A percentile compares a stretch with the other conserved stretches of the same genome.
Conservation (phyloP, 805 yeast species). For the Kuraishia capsulata region DNA sequence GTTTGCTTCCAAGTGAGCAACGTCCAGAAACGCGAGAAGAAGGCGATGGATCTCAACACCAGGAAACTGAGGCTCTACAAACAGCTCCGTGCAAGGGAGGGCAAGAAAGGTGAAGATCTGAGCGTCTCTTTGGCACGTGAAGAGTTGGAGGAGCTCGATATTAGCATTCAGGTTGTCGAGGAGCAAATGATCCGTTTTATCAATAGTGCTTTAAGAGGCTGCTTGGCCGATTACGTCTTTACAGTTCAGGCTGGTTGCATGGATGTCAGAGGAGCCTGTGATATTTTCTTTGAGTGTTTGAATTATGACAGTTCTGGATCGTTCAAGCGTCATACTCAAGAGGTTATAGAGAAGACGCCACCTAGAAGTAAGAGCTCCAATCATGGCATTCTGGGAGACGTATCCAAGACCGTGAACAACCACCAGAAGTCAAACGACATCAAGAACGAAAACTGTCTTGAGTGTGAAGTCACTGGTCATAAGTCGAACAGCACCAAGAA, state of each 20-base stretch:
- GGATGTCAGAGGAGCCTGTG: slow-evolving; percentile 18
- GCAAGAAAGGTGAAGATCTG: slow-evolving; percentile 36
- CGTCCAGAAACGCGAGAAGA: slow-evolving; percentile 41
- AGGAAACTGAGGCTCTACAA: slow-evolving; percentile 27
- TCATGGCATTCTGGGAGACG: background rate
- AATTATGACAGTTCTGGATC: slow-evolving; percentile 12
- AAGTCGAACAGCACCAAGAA: background rate
- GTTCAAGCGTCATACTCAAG: too few species aligned
- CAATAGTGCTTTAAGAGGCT: slow-evolving; percentile 31
- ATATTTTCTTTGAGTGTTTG: slow-evolving; percentile 17
- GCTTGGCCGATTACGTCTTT: slow-evolving; percentile 33
- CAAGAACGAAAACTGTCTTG: background rate
- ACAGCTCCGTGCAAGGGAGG: slow-evolving; percentile 31
- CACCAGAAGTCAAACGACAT: background rate
- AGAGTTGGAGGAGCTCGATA: slow-evolving; percentile 39
- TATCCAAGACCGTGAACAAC: background rate
- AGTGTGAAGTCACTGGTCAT: too few species aligned
- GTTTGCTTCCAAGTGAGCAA: slow-evolving; percentile 33
- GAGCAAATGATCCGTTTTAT: slow-evolving; percentile 41
- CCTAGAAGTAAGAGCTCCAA: too few species aligned
- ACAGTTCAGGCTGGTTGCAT: slow-evolving; percentile 20
- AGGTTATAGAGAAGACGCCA: too few species aligned
- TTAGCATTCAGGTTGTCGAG: slow-evolving; percentile 42
- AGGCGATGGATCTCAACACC: slow-evolving; percentile 28
- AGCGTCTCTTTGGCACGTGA: slow-evolving; percentile 35